Evolutionary conservation across 495 filamentous ascomycete genomes (phyloP).

Genomic region (Podospora pseudoanserina): DNA sequence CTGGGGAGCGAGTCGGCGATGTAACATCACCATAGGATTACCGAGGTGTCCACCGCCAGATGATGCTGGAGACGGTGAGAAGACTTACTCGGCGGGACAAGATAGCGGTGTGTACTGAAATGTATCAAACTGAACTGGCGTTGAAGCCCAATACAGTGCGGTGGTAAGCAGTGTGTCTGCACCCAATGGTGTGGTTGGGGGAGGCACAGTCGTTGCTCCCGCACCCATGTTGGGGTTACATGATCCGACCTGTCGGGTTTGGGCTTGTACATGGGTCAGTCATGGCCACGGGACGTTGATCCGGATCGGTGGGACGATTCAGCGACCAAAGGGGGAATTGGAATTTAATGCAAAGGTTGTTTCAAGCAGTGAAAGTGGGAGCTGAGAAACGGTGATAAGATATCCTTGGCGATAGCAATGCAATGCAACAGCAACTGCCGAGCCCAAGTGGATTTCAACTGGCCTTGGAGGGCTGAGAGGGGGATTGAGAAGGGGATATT

Average conservation of each 20-base stretch:
- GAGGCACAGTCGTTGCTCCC: constrained; percentile 6
- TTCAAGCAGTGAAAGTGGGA: neutral
- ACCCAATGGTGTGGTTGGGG: neutral
- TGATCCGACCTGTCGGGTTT: constrained; percentile 6
- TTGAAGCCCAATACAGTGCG: neutral
- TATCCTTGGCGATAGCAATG: neutral
- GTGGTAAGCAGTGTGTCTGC: neutral
- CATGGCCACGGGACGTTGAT: neutral
- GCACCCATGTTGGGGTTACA: constrained; percentile 14
- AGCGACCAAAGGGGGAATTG: neutral
- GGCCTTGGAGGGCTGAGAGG: neutral
- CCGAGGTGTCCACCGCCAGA: neutral
- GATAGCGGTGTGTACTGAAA: neutral
- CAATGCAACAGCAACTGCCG: neutral
- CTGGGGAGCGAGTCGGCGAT: neutral
- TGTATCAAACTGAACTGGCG: neutral
- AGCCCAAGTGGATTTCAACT: neutral
- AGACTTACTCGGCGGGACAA: neutral
- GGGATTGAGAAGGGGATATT: neutral
- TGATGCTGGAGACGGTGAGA: neutral
- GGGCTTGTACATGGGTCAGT: constrained; percentile 1
- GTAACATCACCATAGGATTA: neutral
- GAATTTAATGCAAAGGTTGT: neutral
- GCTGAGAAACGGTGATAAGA: neutral
- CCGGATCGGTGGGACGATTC: neutral